Evolutionary conservation across 225 moss, liverwort and hornwort genomes (phyloP).

Genomic region (Pseudisothecium myosuroides): DNA sequence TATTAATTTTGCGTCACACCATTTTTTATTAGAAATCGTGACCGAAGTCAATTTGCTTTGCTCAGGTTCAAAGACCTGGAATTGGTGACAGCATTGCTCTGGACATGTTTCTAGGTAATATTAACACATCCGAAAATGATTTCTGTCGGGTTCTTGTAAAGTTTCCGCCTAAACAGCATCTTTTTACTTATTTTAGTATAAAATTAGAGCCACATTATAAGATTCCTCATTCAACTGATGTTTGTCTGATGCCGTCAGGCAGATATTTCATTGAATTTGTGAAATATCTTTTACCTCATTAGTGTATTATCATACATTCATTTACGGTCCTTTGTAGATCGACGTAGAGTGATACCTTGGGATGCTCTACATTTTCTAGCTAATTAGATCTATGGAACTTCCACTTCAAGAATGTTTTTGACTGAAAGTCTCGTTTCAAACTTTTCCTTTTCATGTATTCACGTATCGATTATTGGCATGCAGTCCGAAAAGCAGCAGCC

Average conservation of each 20-base stretch:
- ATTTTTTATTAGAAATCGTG: neutral
- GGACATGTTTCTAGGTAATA: constrained; percentile 59
- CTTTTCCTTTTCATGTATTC: neutral
- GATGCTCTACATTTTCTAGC: neutral
- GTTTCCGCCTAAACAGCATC: neutral
- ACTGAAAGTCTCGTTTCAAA: neutral
- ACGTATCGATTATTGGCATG: neutral
- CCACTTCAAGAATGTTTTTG: neutral
- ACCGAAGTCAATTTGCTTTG: neutral
- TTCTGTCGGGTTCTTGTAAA: neutral
- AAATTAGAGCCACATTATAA: neutral
- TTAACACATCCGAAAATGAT: neutral
- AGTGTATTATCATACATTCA: neutral
- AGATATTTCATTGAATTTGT: neutral
- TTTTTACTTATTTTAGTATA: neutral
- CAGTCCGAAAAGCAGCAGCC: constrained; percentile 59
- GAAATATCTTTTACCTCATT: neutral
- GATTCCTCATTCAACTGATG: neutral
- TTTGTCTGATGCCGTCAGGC: neutral
- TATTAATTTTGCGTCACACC: neutral
- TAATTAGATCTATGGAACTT: neutral
- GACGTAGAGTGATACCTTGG: neutral
- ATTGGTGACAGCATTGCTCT: constrained; percentile 66
- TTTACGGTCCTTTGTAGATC: neutral
- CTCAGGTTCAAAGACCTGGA: constrained; percentile 61